Evolutionary conservation across 1,284 basidiomycete genomes (phyloP), one percentile per base, ranked within the genome.

Genomic region (Ustilago hordei): DNA sequence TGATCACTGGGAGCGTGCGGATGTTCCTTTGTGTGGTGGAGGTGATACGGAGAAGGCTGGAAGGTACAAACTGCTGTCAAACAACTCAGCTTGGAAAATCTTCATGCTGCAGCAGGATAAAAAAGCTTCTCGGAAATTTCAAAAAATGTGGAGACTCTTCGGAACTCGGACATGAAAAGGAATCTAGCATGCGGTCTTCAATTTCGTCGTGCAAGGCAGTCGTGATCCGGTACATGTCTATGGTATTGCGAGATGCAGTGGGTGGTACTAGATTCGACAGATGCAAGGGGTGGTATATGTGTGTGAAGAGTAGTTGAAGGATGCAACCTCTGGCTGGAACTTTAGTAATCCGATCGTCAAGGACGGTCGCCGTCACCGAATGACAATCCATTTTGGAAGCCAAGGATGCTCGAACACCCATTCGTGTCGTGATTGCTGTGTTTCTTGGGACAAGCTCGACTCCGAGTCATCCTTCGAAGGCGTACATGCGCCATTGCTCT

Each of bases 401-500:
- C 70, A 73, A 35, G 70, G 70, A 28, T 73, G 64, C 39, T 73
- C 70, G n/a, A 64, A 64, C 12, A 39, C 32, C 57, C 43, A 60
- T 35, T 5, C 11, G 4, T 12, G 17, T 5, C n/a, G 17, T 31
- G 7, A 19, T 32, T n/a, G 9, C 3, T 11, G 19, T 9, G 9
- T 31, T 35, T 5, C n/a, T 45, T 39, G 3, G 7, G 8, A 7
- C 11, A 43, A n/a, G n/a, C 8, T 28, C 5, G 54, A 28, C 15
- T 5, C 15, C 6, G 34, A n/a, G 32, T 13, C 43, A 11, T 8
- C 47, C 38, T 50, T n/a, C 13, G 17, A 28, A n/a, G 43, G 38
- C 9, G 7, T 8, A 12, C n/a, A 12, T 32, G 11, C 13, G 11
- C 19, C 31, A 19, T 54, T 9, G 19, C n/a, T 17, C 43, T 45